phyloP scores from a whole-genome alignment of 2,329 filamentous ascomycete genomes.

The Fusarium ramigenum region DNA sequence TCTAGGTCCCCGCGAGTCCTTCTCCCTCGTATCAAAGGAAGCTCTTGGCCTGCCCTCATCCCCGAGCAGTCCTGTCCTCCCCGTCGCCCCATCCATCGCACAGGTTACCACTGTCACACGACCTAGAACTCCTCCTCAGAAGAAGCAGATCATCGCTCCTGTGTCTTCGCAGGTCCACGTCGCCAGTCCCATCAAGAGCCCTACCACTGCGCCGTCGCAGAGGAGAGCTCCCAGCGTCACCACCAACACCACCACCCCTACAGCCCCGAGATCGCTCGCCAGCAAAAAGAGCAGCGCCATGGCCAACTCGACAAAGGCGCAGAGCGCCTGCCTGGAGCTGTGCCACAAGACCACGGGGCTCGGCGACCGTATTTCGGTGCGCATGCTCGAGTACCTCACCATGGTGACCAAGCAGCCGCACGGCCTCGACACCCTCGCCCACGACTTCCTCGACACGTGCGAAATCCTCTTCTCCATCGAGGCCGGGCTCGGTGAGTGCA shows the following conservation, averaged over 20 bases:
- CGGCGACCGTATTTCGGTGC: conserved; percentile 71
- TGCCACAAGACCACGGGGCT: conserved; percentile 67
- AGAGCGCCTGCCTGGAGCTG: conserved; percentile 51
- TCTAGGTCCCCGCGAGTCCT: conserved; percentile 40
- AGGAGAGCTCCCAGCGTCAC: background rate
- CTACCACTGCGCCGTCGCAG: background rate
- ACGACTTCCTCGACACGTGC: conserved; percentile 73
- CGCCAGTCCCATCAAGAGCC: conserved; percentile 3
- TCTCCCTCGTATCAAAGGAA: conserved; percentile 43
- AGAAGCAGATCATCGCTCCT: background rate
- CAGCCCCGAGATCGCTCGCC: conserved; percentile 20
- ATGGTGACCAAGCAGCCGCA: conserved; percentile 63
- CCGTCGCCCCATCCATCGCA: background rate
- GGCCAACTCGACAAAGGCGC: conserved; percentile 42
- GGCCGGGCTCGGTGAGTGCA: conserved; percentile 67
- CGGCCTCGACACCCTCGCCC: conserved; percentile 68
- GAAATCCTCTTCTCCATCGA: conserved; percentile 75
- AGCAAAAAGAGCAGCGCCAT: conserved; percentile 39
- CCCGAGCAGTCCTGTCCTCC: conserved; percentile 11
- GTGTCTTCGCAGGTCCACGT: conserved; percentile 4
- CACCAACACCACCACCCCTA: background rate
- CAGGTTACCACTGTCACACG: background rate
- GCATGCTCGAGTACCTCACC: conserved; percentile 71
- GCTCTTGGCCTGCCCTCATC: conserved; percentile 37
- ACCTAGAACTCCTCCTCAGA: conserved; percentile 26